These are phyloP conservation scores for Eutypella sp. DNA, from an alignment of 2,329 filamentous ascomycete genomes.

Conservation along the genomic window DNA sequence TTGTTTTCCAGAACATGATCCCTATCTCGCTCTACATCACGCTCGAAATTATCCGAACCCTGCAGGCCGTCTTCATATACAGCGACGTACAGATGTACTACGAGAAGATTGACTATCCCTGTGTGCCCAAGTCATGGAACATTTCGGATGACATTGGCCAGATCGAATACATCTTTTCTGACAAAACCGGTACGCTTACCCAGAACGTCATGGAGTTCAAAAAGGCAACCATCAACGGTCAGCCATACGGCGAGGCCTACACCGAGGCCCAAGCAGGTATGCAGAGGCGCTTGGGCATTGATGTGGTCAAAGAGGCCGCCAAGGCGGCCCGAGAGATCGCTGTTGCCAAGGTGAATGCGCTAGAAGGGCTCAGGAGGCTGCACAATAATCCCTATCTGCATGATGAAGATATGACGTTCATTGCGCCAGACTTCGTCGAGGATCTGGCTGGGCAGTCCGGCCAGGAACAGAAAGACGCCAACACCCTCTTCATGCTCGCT, in stretches of 20 bases:
- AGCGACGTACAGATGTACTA: constrained; percentile 97
- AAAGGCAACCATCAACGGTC: constrained; percentile 94
- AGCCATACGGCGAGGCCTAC: constrained; percentile 94
- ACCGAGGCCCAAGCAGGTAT: constrained; percentile 96
- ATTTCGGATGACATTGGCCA: constrained; percentile 97
- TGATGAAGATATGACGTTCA: constrained; percentile 85
- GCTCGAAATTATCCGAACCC: constrained; percentile 87
- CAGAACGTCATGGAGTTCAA: constrained; percentile 99
- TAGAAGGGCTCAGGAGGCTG: constrained; percentile 67
- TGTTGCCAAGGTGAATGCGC: constrained; percentile 65
- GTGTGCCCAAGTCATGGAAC: constrained; percentile 97
- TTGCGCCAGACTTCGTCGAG: constrained; percentile 82
- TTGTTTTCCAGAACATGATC: constrained; percentile 97
- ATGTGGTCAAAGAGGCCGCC: constrained; percentile 75
- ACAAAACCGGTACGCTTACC: constrained; percentile 86
- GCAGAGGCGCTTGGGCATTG: constrained; percentile 83
- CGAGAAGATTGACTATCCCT: constrained; percentile 86
- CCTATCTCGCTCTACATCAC: constrained; percentile 98
- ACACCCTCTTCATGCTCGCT: constrained; percentile 88
- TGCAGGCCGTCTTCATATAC: constrained; percentile 96
- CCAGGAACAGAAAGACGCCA: constrained; percentile 68
- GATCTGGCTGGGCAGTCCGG: constrained; percentile 78
- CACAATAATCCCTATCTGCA: constrained; percentile 88
- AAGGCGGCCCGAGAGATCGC: constrained; percentile 74
- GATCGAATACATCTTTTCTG: constrained; percentile 98